Percentiles rank a stretch among this genome's conserved stretches.
Evolutionary conservation across 805 yeast genomes (phyloP).

Genomic region (Cyberlindnera xishuangbannaensis): DNA sequence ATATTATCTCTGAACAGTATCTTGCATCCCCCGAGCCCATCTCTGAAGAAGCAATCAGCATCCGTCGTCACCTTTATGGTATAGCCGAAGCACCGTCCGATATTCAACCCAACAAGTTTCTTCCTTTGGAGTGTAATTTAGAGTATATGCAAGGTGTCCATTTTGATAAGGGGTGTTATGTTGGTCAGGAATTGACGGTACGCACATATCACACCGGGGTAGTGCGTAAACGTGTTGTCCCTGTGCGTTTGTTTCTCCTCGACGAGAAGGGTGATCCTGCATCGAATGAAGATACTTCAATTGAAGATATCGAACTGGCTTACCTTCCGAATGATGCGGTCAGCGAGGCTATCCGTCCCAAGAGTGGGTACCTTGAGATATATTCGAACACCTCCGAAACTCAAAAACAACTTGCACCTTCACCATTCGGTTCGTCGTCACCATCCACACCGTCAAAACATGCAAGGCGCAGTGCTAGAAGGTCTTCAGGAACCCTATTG

Average conservation of each 20-base stretch:
- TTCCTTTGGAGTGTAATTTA: conserved; percentile 82
- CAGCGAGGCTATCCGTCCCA: conserved; percentile 8
- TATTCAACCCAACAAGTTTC: conserved; percentile 40
- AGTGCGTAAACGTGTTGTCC: conserved; percentile 77
- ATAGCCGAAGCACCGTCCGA: conserved; percentile 49
- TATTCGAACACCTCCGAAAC: conserved; percentile 15
- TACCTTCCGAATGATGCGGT: conserved; percentile 12
- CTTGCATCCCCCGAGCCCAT: conserved; percentile 20
- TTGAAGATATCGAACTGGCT: conserved; percentile 14
- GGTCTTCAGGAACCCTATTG: conserved; percentile 55
- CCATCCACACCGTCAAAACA: not conserved
- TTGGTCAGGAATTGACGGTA: conserved; percentile 93
- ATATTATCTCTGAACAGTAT: conserved; percentile 23
- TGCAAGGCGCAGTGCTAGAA: conserved; percentile 26
- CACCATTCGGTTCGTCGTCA: conserved; percentile 35
- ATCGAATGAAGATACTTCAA: conserved; percentile 4
- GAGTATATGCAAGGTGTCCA: conserved; percentile 79
- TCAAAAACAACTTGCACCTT: conserved; percentile 20
- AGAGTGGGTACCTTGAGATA: conserved; percentile 16
- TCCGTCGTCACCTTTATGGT: conserved; percentile 42
- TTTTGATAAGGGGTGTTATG: conserved; percentile 89
- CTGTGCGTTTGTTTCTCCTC: conserved; percentile 38
- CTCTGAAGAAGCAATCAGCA: conserved; percentile 29
- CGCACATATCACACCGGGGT: conserved; percentile 80
- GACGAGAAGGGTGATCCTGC: too few relatives aligned